Percentiles rank a stretch among this genome's conserved stretches.
phyloP scores from a whole-genome alignment of 2,329 filamentous ascomycete genomes.

The Sporothrix mexicana region DNA sequence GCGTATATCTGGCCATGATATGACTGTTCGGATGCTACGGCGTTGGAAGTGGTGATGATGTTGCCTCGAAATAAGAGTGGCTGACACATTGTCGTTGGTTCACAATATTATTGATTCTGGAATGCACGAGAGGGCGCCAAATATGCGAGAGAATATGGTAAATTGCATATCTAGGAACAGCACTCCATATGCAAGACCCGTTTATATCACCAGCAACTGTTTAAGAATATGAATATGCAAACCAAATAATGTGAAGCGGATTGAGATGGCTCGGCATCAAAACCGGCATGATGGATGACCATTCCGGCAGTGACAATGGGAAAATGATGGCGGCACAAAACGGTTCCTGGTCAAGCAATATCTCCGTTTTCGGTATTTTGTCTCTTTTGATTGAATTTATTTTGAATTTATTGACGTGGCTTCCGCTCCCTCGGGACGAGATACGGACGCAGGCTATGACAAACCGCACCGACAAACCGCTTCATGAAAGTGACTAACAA shows the following conservation, averaged over 20 bases:
- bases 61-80: background rate
- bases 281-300: background rate
- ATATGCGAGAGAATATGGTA: too few relatives aligned
- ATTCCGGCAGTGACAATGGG: background rate
- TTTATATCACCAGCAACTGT: background rate
- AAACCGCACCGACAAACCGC: constrained; percentile 10
- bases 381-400: background rate
- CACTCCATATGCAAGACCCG: background rate
- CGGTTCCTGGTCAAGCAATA: background rate
- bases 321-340: background rate
- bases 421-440: background rate
- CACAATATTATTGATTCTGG: background rate
- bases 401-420: background rate
- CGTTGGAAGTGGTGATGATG: too few relatives aligned
- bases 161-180: background rate
- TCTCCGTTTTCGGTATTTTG: background rate
- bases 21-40: too few relatives aligned
- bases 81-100: background rate
- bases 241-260: background rate
- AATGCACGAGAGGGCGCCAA: background rate
- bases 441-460: background rate
- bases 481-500: background rate
- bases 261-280: background rate
- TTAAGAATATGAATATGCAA: background rate
- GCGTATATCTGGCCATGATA: too few relatives aligned